These are phyloP conservation scores for Kappamyces sp. DNA, from an alignment of 192 early-diverging fungal species.

Conservation along the genomic window DNA sequence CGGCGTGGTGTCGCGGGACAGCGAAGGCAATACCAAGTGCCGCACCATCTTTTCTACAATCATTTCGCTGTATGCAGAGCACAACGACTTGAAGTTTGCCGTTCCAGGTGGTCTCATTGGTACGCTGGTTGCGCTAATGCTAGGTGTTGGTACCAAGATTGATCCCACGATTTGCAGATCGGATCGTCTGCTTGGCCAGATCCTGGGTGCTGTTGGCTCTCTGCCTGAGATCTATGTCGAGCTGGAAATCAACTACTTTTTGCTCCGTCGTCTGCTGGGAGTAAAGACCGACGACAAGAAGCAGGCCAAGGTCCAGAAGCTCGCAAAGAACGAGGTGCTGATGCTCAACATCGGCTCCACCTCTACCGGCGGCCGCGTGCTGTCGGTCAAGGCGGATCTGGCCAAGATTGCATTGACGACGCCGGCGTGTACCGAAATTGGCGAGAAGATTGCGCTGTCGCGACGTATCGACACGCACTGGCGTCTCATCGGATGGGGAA, in stretches of 20 bases:
- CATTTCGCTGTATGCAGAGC: constrained; percentile 79
- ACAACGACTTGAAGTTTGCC: constrained; percentile 90
- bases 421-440: constrained; percentile 91
- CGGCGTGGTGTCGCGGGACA: constrained; percentile 86
- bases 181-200: constrained; percentile 94
- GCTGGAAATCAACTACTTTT: constrained; percentile 94
- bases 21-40: constrained; percentile 73
- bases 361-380: constrained; percentile 88
- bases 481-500: constrained; percentile 99
- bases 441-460: constrained; percentile 93
- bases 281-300: constrained; percentile 98
- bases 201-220: constrained; percentile 85
- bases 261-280: constrained; percentile 92
- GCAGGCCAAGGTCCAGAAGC: constrained; percentile 92
- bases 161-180: constrained; percentile 95
- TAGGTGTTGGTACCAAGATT: constrained; percentile 88
- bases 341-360: constrained; percentile 96
- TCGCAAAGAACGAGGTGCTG: constrained; percentile 87
- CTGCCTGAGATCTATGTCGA: constrained; percentile 91
- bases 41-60: constrained; percentile 86
- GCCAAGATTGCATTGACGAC: constrained; percentile 89
- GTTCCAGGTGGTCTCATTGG: constrained; percentile 99
- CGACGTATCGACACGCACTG: constrained; percentile 97
- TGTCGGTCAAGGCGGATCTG: constrained; percentile 87
- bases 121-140: constrained; percentile 12